Evolutionary conservation across 768 basidiomycete genomes (phyloP).

Genomic region (Tulasnella sp.): DNA sequence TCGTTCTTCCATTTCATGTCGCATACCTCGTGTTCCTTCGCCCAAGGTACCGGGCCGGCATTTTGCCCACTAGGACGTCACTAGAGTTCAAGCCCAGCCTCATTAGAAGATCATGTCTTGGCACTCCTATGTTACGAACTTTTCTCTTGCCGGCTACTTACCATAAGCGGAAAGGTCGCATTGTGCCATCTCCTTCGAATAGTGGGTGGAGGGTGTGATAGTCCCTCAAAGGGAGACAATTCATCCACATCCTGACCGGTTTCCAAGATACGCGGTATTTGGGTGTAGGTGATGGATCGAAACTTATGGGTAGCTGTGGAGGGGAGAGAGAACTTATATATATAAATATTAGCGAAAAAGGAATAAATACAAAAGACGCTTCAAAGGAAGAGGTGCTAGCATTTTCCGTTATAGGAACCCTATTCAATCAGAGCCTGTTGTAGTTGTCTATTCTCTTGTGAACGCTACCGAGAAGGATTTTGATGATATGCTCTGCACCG

Average conservation of each 20-base stretch:
- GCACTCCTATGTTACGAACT: no score
- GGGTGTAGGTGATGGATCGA: not conserved
- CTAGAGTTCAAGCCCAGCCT: no score
- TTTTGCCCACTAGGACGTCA: no score
- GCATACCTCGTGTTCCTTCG: no score
- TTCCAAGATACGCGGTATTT: not conserved
- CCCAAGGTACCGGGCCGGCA: no score
- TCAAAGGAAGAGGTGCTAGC: not conserved
- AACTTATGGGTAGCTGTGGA: not conserved
- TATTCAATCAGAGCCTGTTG: not conserved
- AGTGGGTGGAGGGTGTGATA: not conserved
- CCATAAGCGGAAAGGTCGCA: not conserved
- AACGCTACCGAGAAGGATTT: constrained; percentile 21
- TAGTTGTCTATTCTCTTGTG: constrained; percentile 15
- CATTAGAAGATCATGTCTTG: no score
- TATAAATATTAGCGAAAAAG: not conserved
- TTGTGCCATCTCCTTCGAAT: not conserved
- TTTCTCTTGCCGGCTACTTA: no score
- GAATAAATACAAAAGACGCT: not conserved
- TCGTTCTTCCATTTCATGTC: not conserved
- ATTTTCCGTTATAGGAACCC: not conserved
- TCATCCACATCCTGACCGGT: not conserved
- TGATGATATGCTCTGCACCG: constrained; percentile 5
- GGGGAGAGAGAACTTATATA: not conserved
- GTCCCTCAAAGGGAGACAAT: not conserved